These are phyloP conservation scores for Pseudogymnoascus destructans DNA, from an alignment of 2,329 filamentous ascomycete genomes.

Conservation along the genomic window DNA sequence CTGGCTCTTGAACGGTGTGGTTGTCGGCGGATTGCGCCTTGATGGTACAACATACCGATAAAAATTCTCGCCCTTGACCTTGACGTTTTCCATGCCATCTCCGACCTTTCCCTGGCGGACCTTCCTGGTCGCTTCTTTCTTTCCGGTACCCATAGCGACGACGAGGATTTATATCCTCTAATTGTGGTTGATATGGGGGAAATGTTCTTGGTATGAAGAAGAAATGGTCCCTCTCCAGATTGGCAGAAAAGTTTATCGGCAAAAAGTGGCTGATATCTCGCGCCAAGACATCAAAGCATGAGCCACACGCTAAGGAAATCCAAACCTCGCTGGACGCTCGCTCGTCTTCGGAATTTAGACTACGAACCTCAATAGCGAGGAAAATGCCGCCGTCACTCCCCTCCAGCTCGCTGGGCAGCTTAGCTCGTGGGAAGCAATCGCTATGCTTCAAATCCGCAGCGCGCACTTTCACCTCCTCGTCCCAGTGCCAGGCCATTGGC, in stretches of 20 bases:
- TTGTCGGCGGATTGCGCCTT: not conserved
- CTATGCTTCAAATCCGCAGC: conserved; percentile 23
- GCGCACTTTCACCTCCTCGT: conserved; percentile 35
- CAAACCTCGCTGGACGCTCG: not conserved
- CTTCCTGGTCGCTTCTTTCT: conserved; percentile 79
- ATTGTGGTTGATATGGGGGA: conserved; percentile 6
- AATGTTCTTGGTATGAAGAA: conserved; percentile 3
- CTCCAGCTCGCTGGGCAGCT: conserved; percentile 21
- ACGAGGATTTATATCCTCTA: not conserved
- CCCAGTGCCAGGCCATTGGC: conserved; percentile 39
- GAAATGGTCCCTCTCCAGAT: conserved; percentile 14
- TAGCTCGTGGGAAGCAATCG: conserved; percentile 24
- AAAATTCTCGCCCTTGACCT: conserved; percentile 95
- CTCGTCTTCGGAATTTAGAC: conserved; percentile 3
- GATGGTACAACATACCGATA: conserved; percentile 49
- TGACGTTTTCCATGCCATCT: conserved; percentile 85
- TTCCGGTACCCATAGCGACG: conserved; percentile 65
- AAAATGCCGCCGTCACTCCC: conserved; percentile 22
- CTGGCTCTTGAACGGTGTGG: not conserved
- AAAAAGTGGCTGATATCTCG: conserved; percentile 8
- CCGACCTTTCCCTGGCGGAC: conserved; percentile 71
- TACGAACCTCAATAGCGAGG: conserved; percentile 5
- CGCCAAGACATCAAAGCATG: conserved; percentile 7
- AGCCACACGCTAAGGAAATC: conserved; percentile 10
- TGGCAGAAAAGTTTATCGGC: conserved; percentile 10